phyloP scores from a whole-genome alignment of 78 protist species.

The Dictyostelium firmibasis region DNA sequence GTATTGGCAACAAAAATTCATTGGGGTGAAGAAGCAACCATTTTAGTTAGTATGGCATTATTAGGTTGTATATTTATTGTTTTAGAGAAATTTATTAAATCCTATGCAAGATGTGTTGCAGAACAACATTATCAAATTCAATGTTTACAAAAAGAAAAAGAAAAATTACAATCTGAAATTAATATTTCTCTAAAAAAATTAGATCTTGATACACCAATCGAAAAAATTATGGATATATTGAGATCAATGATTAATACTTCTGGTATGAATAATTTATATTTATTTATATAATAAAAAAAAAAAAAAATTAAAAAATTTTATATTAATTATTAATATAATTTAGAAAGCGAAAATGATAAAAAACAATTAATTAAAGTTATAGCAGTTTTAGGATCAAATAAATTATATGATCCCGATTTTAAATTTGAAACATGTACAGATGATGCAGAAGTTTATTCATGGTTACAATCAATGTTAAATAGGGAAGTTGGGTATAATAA shows the following conservation, averaged over 20 bases:
- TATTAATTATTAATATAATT: not conserved
- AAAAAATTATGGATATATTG: constrained; percentile 30
- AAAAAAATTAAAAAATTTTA: too few relatives aligned
- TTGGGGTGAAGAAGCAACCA: constrained; percentile 38
- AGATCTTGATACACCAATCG: constrained; percentile 51
- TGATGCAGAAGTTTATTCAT: constrained; percentile 35
- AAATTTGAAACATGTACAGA: not conserved
- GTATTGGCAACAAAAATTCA: not conserved
- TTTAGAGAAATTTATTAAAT: constrained; percentile 36
- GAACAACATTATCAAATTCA: constrained; percentile 31
- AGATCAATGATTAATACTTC: not conserved
- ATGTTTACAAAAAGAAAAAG: constrained; percentile 26
- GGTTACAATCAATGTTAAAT: constrained; percentile 35
- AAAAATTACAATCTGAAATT: constrained; percentile 30
- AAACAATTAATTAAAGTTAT: constrained; percentile 24
- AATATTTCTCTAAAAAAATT: not conserved
- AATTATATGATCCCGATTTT: constrained; percentile 36
- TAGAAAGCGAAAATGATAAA: not conserved
- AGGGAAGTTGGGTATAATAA: not conserved
- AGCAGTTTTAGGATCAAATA: constrained; percentile 32
- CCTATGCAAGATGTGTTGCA: constrained; percentile 13
- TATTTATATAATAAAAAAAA: not conserved
- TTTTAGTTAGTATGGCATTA: constrained; percentile 27
- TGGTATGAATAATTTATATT: not conserved
- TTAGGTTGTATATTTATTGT: constrained; percentile 39